Percentiles rank a stretch among this genome's conserved stretches.
These are phyloP conservation scores for Escovopsis weberi DNA, from an alignment of 2,329 filamentous ascomycete species.

Conservation along the genomic window DNA sequence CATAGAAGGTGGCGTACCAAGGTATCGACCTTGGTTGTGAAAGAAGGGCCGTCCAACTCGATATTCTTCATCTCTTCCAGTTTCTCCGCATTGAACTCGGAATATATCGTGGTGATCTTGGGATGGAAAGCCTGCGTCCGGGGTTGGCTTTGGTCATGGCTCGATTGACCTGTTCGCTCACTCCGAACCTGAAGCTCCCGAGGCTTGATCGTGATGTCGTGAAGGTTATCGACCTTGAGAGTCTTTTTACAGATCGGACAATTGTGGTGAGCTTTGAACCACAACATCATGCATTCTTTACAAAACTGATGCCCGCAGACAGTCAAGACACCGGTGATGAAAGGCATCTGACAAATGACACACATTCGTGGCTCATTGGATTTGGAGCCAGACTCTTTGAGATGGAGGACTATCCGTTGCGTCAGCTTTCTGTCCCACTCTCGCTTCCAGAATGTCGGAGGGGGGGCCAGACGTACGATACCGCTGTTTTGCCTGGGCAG, in stretches of 20 bases:
- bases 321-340: constrained; percentile 68
- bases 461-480: constrained; percentile 39
- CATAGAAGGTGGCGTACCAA: constrained; percentile 69
- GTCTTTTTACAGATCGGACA: constrained; percentile 75
- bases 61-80: constrained; percentile 72
- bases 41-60: constrained; percentile 57
- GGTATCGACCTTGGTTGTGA: constrained; percentile 83
- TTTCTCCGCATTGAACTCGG: constrained; percentile 55
- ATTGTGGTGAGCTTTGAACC: constrained; percentile 59
- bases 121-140: constrained; percentile 8
- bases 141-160: constrained; percentile 2
- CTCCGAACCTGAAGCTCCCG: constrained; percentile 52
- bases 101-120: constrained; percentile 50
- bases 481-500: constrained; percentile 56
- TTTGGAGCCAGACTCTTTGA: constrained; percentile 44
- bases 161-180: constrained; percentile 6
- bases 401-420: constrained; percentile 31
- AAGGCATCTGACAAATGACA: constrained; percentile 68
- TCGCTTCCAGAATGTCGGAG: background rate
- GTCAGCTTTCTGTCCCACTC: background rate
- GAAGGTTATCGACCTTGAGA: constrained; percentile 53
- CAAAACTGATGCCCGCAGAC: constrained; percentile 88
- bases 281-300: constrained; percentile 68
- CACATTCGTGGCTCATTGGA: constrained; percentile 56
- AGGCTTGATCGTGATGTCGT: constrained; percentile 74